These are phyloP conservation scores for Hypholoma sublateritium DNA, from an alignment of 768 basidiomycete genomes.

Conservation along the genomic window DNA sequence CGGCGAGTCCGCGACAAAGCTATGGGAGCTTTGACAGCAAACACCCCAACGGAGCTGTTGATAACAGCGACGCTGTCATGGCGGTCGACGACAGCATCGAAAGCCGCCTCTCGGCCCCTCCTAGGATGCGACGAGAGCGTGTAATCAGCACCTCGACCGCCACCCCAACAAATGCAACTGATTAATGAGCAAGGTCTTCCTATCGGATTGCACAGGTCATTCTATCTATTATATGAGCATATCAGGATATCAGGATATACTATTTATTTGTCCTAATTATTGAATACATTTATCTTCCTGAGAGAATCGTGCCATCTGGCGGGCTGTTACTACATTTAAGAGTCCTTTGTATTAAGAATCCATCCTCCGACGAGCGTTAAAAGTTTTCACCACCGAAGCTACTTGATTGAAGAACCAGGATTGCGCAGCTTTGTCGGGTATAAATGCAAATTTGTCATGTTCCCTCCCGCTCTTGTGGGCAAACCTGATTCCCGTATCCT, in stretches of 20 bases:
- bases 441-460: conserved; percentile 73
- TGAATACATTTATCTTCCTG: conserved; percentile 8
- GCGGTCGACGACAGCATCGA: conserved; percentile 25
- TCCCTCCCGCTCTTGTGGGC: conserved; percentile 77
- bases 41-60: conserved; percentile 26
- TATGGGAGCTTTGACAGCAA: conserved; percentile 49
- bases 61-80: conserved; percentile 13
- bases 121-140: conserved; percentile 48
- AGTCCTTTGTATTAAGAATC: conserved; percentile 23
- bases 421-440: conserved; percentile 73
- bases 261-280: conserved; percentile 16
- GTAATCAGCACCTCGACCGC: conserved; percentile 57
- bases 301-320: conserved; percentile 14
- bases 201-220: neutral
- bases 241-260: conserved; percentile 9
- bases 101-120: conserved; percentile 27
- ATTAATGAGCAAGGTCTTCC: neutral
- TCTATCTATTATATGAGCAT: conserved; percentile 3
- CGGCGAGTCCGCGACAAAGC: conserved; percentile 69
- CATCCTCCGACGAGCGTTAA: conserved; percentile 75
- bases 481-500: conserved; percentile 89
- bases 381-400: conserved; percentile 72
- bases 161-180: conserved; percentile 12
- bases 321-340: too few species aligned
- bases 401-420: conserved; percentile 82